These are phyloP conservation scores for Verbascum thapsus DNA, from an alignment of 257 asterid genomes.

Conservation along the genomic window DNA sequence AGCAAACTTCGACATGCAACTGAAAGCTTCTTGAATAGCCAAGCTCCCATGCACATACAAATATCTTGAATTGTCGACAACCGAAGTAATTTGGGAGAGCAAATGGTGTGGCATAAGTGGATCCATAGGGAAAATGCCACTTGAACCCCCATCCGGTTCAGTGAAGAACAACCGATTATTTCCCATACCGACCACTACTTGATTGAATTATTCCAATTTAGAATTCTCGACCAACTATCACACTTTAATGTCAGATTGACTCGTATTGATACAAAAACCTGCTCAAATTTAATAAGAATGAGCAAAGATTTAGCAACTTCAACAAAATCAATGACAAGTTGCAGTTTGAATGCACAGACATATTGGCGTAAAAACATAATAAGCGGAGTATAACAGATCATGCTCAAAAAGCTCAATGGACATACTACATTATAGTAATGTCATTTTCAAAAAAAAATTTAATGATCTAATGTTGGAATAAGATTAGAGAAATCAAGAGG, in stretches of 20 bases:
- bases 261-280: too few species aligned
- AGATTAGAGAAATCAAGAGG: slow-evolving; percentile 1
- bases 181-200: slow-evolving; percentile 36
- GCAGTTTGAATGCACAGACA: slow-evolving; percentile 9
- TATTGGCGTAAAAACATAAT: background rate
- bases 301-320: slow-evolving; percentile 13
- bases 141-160: slow-evolving; percentile 56
- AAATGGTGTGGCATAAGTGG: slow-evolving; percentile 63
- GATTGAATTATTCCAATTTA: slow-evolving; percentile 10
- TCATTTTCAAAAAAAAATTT: too few species aligned
- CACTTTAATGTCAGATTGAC: slow-evolving; percentile 8
- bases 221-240: slow-evolving; percentile 23
- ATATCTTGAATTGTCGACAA: slow-evolving; percentile 60
- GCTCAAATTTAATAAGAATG: slow-evolving; percentile 21
- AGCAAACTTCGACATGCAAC: slow-evolving; percentile 64
- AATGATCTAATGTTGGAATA: background rate
- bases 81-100: slow-evolving; percentile 52
- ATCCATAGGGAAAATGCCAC: slow-evolving; percentile 53
- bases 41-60: slow-evolving; percentile 60
- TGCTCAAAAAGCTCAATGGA: background rate
- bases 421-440: background rate
- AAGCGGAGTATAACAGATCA: background rate
- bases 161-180: slow-evolving; percentile 52
- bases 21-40: slow-evolving; percentile 74
- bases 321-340: slow-evolving; percentile 6